Evolutionary conservation across 2,329 filamentous ascomycete species (phyloP).

Genomic region (Beauveria pseudobassiana): DNA sequence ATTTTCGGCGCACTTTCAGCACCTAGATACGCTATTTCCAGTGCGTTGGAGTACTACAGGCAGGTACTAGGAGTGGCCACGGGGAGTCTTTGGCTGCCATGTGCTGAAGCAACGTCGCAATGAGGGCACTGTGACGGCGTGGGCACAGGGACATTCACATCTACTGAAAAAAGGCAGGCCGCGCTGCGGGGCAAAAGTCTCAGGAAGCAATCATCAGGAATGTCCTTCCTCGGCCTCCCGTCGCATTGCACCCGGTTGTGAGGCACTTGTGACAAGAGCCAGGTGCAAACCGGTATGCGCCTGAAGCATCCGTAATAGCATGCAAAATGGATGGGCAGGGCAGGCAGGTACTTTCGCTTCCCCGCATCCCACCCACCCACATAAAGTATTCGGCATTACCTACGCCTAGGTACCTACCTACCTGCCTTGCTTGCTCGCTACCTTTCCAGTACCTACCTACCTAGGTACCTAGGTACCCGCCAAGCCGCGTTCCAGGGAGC

Average conservation of each 20-base stretch:
- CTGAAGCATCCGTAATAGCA: too few relatives aligned
- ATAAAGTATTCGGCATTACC: not conserved
- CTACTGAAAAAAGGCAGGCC: not conserved
- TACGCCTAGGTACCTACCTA: not conserved
- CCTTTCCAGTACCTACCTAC: not conserved
- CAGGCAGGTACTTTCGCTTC: not conserved
- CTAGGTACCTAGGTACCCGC: not conserved
- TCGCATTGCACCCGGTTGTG: not conserved
- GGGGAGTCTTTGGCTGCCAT: too few relatives aligned
- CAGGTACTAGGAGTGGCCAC: too few relatives aligned
- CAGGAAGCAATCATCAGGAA: slow-evolving; percentile 4
- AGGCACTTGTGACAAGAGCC: not conserved
- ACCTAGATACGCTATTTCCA: not conserved
- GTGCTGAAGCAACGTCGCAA: too few relatives aligned
- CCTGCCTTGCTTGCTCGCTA: not conserved
- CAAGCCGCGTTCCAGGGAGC: slow-evolving; percentile 3
- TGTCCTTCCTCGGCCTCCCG: not conserved
- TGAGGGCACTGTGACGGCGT: too few relatives aligned
- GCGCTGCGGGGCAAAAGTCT: slow-evolving; percentile 3
- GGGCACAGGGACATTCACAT: too few relatives aligned
- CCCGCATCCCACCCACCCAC: not conserved
- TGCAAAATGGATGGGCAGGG: too few relatives aligned
- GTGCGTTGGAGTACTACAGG: too few relatives aligned
- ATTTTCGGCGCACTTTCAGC: not conserved
- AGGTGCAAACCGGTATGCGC: not conserved